Percentiles rank a stretch among this genome's conserved stretches.
Evolutionary conservation across 352 stramenopile species (phyloP).

Genomic region (Saprolegnia parasitica): DNA sequence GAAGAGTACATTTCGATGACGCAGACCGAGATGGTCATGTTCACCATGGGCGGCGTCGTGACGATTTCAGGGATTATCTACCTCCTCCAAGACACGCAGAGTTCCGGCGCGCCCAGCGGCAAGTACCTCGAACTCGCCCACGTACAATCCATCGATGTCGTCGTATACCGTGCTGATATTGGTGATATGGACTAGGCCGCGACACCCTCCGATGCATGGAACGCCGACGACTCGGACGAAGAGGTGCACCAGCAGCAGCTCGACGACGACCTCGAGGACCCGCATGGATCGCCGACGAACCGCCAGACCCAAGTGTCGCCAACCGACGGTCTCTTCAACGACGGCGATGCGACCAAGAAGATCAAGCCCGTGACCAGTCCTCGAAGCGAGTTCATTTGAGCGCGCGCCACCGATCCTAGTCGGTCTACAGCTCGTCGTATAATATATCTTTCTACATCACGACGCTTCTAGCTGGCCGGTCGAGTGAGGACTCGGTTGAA

Average conservation of each 20-base stretch:
- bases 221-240: conserved; percentile 76
- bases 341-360: background rate
- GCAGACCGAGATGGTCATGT: conserved; percentile 67
- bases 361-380: background rate
- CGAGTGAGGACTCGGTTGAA: too few species aligned
- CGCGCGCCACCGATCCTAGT: too few species aligned
- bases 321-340: conserved; percentile 17
- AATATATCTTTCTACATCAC: too few species aligned
- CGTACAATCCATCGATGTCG: background rate
- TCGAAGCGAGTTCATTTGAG: too few species aligned
- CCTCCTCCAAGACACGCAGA: conserved; percentile 55
- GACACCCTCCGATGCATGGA: conserved; percentile 75
- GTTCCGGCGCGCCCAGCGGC: conserved; percentile 19
- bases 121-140: conserved; percentile 26
- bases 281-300: conserved; percentile 12
- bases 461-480: too few species aligned
- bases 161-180: too few species aligned
- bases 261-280: conserved; percentile 20
- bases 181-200: too few species aligned
- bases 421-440: too few species aligned
- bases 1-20: conserved; percentile 87
- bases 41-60: conserved; percentile 62
- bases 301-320: conserved; percentile 24
- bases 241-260: conserved; percentile 61
- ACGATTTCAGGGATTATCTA: conserved; percentile 78